Base-by-base conservation (phyloP, 768 basidiomycete genomes). In the Fibroporia radiculosa region DNA sequence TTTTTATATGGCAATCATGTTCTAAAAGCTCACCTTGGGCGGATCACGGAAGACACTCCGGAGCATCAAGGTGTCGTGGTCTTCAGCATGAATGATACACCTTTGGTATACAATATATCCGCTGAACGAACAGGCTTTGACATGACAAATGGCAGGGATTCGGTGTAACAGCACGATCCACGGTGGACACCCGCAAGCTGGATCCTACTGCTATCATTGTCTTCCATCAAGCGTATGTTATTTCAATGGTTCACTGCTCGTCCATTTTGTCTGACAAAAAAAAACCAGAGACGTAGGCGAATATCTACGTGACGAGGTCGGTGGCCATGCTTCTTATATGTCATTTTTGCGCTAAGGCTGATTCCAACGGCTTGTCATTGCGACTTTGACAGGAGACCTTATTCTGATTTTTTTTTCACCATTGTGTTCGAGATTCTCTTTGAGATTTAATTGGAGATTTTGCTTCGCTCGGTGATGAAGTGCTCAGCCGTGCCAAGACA, bases 1-100 rank as follows among this genome's bases (percentile, higher is more conserved):
- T 99, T 95, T 74, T 69, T 99, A 28, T 99, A 99, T 59, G 96
- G 96, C 45, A 99, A 99, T 61, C 93, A 99, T 67, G 84, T 98
- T 48, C 78, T 97, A 51, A 99, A 98, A 67, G 96, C 96, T 7
- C 96, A 99, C 66, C 72, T 99, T n/a, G 96, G 96, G 14, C 78
- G 95, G 48, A 97, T 98, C 62, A 97, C 96, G 38, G 96, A 99
- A 62, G 96, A 99, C 59, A 95, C 93, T 2, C 93, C 95, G 10
- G 96, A 99, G 59, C 95, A 99, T 61, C 96, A 98, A 61, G 96
- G 96, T 36, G 96, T 98, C 1, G 89, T 98, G 12, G 82, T 98
- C 20, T 98, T 79, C 70, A 93, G 82, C 61, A 98, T 98, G 96
- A 84, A 72, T 47, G 95, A 99, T 62, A 74, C 89, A 22, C 96